Evolutionary conservation across 2,329 filamentous ascomycete species (phyloP).

Genomic region (Fusarium xylarioides): DNA sequence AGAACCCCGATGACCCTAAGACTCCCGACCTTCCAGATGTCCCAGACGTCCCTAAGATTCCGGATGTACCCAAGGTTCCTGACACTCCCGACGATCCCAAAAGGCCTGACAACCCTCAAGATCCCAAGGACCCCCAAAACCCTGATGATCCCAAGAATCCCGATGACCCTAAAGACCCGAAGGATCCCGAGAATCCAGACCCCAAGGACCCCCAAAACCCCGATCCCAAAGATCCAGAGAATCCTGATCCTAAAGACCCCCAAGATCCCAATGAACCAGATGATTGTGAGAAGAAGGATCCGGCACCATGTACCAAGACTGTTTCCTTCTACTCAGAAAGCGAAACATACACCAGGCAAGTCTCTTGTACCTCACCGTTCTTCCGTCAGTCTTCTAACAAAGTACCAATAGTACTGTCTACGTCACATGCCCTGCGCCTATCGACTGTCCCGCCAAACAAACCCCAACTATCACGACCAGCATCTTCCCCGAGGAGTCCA

Average conservation of each 20-base stretch:
- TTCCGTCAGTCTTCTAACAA: not conserved
- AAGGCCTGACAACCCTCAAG: not conserved
- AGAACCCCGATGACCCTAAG: not conserved
- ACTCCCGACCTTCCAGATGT: not conserved
- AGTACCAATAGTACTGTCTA: not conserved
- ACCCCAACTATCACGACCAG: not conserved
- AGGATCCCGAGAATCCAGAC: not conserved
- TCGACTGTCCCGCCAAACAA: not conserved
- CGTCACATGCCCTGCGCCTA: not conserved
- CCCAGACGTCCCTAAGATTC: not conserved
- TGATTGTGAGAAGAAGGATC: not conserved
- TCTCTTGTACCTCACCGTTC: no score
- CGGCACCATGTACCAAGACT: not conserved
- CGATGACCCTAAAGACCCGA: not conserved
- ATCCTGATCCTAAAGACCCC: no score
- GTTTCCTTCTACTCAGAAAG: not conserved
- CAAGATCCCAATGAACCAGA: not conserved
- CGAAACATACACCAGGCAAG: not conserved
- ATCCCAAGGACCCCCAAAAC: not conserved
- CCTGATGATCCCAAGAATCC: accelerated
- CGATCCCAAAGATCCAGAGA: no score
- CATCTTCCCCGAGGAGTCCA: not conserved
- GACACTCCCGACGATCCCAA: not conserved
- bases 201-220: not conserved
- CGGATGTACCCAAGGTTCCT: not conserved